phyloP scores from a whole-genome alignment of 495 filamentous ascomycete genomes.

The Margaritispora aquatica region DNA sequence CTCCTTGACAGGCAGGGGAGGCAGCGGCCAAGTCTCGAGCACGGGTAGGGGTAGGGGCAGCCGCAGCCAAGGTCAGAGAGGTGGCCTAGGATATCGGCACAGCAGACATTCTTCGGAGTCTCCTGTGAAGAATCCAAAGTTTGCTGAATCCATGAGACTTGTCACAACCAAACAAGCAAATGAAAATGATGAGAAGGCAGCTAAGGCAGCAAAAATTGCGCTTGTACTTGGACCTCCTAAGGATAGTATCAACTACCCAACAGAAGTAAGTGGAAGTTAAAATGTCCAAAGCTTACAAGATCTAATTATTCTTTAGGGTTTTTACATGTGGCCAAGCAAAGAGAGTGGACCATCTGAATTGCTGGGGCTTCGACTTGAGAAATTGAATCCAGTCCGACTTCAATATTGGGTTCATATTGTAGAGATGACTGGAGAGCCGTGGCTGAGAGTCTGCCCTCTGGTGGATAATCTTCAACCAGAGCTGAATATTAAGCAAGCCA shows the following conservation, averaged over 20 bases:
- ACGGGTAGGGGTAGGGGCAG: no score
- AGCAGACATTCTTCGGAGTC: neutral
- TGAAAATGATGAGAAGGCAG: neutral
- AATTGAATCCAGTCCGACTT: conserved; percentile 38
- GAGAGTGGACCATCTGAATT: conserved; percentile 30
- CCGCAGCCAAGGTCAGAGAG: no score
- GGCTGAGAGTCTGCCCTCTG: conserved; percentile 29
- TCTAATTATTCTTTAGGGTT: conserved; percentile 14
- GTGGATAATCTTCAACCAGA: conserved; percentile 3
- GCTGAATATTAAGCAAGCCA: conserved; percentile 28
- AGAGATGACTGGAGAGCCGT: conserved; percentile 26
- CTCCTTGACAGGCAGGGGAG: neutral
- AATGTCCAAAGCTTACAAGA: neutral
- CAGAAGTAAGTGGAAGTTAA: neutral
- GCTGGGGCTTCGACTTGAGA: conserved; percentile 40
- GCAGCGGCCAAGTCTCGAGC: no score
- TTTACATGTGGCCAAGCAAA: conserved; percentile 40
- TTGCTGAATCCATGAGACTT: neutral
- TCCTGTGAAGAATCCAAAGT: neutral
- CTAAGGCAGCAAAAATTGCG: neutral
- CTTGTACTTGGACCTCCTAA: neutral
- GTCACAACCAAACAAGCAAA: neutral
- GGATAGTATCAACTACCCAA: neutral
- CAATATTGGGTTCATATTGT: conserved; percentile 29
- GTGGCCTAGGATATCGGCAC: no score